Evolutionary conservation across 2,329 filamentous ascomycete genomes (phyloP), one percentile per base, ranked within the genome.

Genomic region (Lasiodiplodia sp.): DNA sequence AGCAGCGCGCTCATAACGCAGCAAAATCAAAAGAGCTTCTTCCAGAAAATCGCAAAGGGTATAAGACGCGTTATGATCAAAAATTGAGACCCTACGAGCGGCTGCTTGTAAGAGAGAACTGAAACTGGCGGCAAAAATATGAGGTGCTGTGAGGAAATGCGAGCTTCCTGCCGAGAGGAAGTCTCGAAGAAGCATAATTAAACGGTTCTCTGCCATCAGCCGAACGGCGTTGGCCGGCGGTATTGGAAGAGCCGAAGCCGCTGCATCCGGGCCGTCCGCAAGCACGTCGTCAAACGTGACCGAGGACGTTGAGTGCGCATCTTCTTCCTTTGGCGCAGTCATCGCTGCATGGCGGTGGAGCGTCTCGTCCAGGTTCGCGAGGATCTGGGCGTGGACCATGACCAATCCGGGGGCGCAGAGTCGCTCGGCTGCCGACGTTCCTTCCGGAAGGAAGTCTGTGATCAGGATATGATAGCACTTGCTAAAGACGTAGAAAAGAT

Each of bases 1-100:
- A 66, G 75, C 78, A 52, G 66, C 51, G 75, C 76, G 83, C 79
- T 81, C 87, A 79, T 90, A 92, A 66, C 88, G 86, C 51, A 88
- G 83, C 69, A 91, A 83, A 51, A 93, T 89, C 18, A 88, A 83
- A 63, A 97, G 83, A 1, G 91, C 86, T 79, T 97, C 94, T 76
- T 97, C 93, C 31, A 97, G 83, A 72, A 97, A 94, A 78, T 97
- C 94, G 76, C 94, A 95, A n/a, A 97, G 84, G 11, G 93, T 92
- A 76, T 96, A 96, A 78, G 93, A 96, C 21, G 93, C 91, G 71
- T 89, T 89, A 75, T 93, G 92, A 77, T 96, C 91, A 76, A 91
- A 97, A 67, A 92, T 85, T 0, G 93, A 94, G 0, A 91, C 94
- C 72, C 88, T 89, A 72, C 90, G 88, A 1, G 93, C 90, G 2